These are phyloP conservation scores for Alternaria arbusti DNA, from an alignment of 2,329 filamentous ascomycete species.

Conservation along the genomic window DNA sequence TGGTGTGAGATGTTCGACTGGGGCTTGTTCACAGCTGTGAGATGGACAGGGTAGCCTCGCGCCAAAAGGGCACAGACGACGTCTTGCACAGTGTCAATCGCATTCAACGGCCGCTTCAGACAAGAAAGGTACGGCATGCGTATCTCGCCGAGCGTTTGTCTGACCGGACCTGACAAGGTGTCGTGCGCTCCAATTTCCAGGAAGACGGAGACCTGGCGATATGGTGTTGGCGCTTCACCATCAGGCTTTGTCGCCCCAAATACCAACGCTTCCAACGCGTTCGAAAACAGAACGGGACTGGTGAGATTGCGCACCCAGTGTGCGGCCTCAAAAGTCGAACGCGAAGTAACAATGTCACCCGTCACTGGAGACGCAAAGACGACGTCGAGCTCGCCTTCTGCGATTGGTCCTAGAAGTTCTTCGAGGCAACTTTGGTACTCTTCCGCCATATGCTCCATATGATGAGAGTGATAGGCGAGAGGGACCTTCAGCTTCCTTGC, in stretches of 20 bases:
- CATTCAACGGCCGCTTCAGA: conserved; percentile 22
- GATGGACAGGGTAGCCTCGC: conserved; percentile 10
- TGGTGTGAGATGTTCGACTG: neutral
- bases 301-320: conserved; percentile 33
- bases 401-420: conserved; percentile 4
- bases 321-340: neutral
- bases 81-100: conserved; percentile 10
- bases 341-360: neutral
- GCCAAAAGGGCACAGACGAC: conserved; percentile 21
- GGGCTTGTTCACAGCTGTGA: conserved; percentile 14
- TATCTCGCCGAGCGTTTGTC: conserved; percentile 39
- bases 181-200: conserved; percentile 41
- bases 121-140: neutral
- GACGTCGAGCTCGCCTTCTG: neutral
- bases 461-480: conserved; percentile 53
- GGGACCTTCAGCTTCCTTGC: conserved; percentile 47
- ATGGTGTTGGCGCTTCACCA: neutral
- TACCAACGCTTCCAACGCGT: conserved; percentile 13
- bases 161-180: conserved; percentile 51
- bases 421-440: conserved; percentile 12
- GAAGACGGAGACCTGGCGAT: conserved; percentile 4
- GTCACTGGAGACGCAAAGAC: conserved; percentile 1
- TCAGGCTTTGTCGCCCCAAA: neutral
- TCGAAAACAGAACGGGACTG: conserved; percentile 23
- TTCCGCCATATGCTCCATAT: conserved; percentile 11